A percentile compares a stretch with the other conserved stretches of the same genome.
phyloP scores from a whole-genome alignment of 164 flowering plant genomes.

The Buxus sempervirens region DNA sequence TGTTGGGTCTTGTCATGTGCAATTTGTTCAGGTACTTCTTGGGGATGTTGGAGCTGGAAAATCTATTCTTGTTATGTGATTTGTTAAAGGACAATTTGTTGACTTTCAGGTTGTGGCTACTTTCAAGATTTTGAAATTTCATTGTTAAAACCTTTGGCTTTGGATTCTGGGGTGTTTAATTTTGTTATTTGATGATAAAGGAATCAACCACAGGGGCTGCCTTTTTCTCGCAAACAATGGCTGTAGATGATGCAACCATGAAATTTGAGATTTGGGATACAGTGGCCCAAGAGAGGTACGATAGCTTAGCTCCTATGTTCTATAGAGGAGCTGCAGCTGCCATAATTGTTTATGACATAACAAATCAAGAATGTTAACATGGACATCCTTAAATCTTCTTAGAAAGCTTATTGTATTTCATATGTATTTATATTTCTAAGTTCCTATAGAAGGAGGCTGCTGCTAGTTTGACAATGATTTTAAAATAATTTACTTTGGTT shows the following conservation, averaged over 20 bases:
- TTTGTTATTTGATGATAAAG: too few species aligned
- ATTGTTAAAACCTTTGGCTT: too few species aligned
- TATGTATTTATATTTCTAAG: too few species aligned
- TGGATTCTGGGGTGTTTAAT: too few species aligned
- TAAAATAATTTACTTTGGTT: too few species aligned
- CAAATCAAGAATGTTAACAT: too few species aligned
- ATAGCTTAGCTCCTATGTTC: constrained; percentile 71
- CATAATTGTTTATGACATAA: constrained; percentile 55
- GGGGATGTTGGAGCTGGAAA: constrained; percentile 74
- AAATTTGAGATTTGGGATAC: constrained; percentile 78
- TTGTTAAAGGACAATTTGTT: constrained; percentile 59
- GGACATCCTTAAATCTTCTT: too few species aligned
- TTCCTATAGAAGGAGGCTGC: too few species aligned
- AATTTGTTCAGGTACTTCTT: constrained; percentile 69
- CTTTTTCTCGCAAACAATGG: constrained; percentile 53
- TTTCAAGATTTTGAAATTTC: too few species aligned
- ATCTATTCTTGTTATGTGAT: constrained; percentile 58
- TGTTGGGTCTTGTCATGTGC: too few species aligned
- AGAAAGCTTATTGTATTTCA: too few species aligned
- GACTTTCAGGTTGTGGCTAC: constrained; percentile 62
- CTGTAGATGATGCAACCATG: constrained; percentile 46
- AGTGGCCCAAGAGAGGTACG: constrained; percentile 69
- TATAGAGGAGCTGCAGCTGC: constrained; percentile 73
- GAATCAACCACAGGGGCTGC: constrained; percentile 73
- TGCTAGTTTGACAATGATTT: too few species aligned